These are phyloP conservation scores for Talaromyces sp. DNA, from an alignment of 2,329 filamentous ascomycete genomes.

Conservation along the genomic window DNA sequence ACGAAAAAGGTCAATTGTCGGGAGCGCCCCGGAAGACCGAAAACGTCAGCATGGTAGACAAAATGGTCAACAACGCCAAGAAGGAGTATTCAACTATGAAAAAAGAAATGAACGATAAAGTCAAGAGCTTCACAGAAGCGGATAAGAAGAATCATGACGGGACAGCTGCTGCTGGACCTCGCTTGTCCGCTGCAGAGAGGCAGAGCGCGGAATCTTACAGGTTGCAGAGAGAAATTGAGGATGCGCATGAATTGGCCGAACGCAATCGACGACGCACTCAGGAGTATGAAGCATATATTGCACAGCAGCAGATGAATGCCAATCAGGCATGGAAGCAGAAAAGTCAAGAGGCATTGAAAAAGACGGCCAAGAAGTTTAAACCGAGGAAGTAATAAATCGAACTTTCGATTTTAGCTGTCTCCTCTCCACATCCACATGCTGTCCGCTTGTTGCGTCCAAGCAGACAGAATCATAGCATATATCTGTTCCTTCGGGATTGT, in stretches of 20 bases:
- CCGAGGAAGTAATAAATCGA: neutral
- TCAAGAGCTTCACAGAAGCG: constrained; percentile 25
- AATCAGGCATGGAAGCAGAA: constrained; percentile 10
- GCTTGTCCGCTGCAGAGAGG: constrained; percentile 14
- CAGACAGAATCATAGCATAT: constrained; percentile 2
- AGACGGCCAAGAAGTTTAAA: neutral
- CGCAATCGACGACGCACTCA: neutral
- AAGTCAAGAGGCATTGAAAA: neutral
- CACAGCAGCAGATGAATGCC: neutral
- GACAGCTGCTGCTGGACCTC: constrained; percentile 8
- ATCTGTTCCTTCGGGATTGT: constrained; percentile 10
- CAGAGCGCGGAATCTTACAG: constrained; percentile 11
- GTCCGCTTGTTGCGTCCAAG: neutral
- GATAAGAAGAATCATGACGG: constrained; percentile 26
- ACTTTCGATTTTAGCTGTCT: neutral
- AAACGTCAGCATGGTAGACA: constrained; percentile 33
- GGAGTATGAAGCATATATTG: neutral
- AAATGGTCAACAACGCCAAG: constrained; percentile 33
- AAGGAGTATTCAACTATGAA: constrained; percentile 24
- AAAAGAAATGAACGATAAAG: constrained; percentile 24
- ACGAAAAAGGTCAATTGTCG: constrained; percentile 15
- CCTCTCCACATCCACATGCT: neutral
- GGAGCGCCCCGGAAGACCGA: constrained; percentile 2
- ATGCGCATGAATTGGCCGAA: neutral
- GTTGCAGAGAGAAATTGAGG: constrained; percentile 14